These are phyloP conservation scores for Pterocarpus santalinus DNA, from an alignment of 306 rosid species.

Conservation along the genomic window DNA sequence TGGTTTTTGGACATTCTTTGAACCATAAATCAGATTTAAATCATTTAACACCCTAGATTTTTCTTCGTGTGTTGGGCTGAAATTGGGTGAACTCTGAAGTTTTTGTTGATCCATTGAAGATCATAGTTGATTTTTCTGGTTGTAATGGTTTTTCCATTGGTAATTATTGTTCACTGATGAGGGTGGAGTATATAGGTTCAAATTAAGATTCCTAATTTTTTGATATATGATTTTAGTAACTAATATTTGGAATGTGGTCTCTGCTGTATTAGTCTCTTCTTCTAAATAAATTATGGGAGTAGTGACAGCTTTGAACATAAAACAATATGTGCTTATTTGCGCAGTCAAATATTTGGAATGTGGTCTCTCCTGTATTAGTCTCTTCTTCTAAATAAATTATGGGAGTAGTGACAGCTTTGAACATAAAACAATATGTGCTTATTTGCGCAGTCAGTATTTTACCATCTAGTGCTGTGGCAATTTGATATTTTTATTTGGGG, in stretches of 20 bases:
- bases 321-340: neutral
- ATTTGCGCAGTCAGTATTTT: neutral
- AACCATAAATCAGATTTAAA: conserved; percentile 1
- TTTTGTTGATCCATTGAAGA: conserved; percentile 24
- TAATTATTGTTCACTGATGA: conserved; percentile 13
- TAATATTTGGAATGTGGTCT: conserved; percentile 6
- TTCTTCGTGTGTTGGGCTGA: neutral
- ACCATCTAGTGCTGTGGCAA: neutral
- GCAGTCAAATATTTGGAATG: conserved; percentile 10
- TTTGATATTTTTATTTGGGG: neutral
- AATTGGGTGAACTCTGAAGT: conserved; percentile 10
- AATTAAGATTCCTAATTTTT: conserved; percentile 2
- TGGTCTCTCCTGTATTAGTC: neutral
- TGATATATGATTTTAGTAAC: neutral
- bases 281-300: neutral
- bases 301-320: neutral
- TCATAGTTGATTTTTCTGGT: conserved; percentile 15
- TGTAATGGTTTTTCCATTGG: conserved; percentile 3
- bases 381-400: neutral
- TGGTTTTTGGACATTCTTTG: neutral
- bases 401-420: neutral
- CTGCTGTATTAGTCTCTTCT: neutral
- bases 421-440: neutral
- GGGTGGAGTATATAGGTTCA: conserved; percentile 13
- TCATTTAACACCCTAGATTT: too few relatives aligned